phyloP scores from a whole-genome alignment of 768 basidiomycete species.

The Piloderma croceum region DNA sequence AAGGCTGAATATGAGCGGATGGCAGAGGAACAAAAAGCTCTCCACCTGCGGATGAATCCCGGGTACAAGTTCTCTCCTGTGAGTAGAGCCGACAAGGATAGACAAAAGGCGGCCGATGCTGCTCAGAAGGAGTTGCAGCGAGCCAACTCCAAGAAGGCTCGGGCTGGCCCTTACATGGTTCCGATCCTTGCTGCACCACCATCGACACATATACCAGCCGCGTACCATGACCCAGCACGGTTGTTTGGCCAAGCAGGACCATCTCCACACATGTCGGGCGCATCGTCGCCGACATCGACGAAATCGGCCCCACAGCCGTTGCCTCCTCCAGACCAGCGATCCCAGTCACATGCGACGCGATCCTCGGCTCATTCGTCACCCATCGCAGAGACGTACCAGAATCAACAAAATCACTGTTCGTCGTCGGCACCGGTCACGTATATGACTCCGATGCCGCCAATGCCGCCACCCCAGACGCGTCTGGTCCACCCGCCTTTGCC shows the following conservation, averaged over 20 bases:
- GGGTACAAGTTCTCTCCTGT: slow-evolving; percentile 53
- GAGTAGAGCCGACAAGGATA: slow-evolving; percentile 47
- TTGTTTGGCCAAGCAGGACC: background rate
- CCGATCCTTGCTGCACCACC: slow-evolving; percentile 3
- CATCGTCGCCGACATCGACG: slow-evolving; percentile 1
- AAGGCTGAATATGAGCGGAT: slow-evolving; percentile 46
- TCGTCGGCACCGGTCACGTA: too few relatives aligned
- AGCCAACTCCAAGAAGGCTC: slow-evolving; percentile 17
- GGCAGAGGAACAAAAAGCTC: slow-evolving; percentile 48
- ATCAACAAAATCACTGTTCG: too few relatives aligned
- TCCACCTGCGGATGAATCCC: slow-evolving; percentile 48
- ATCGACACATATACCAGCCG: slow-evolving; percentile 1
- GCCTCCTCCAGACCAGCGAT: too few relatives aligned
- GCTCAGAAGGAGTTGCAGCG: slow-evolving; percentile 34
- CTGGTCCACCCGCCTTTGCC: too few relatives aligned
- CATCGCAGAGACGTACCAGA: too few relatives aligned
- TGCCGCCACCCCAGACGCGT: too few relatives aligned
- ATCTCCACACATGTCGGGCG: slow-evolving; percentile 4
- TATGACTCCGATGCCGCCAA: too few relatives aligned
- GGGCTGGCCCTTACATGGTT: slow-evolving; percentile 16
- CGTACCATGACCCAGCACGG: slow-evolving; percentile 8
- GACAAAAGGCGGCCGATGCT: slow-evolving; percentile 35
- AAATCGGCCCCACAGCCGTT: background rate
- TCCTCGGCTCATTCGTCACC: too few relatives aligned
- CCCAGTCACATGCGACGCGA: too few relatives aligned